Evolutionary conservation across 2,329 filamentous ascomycete genomes (phyloP).

Genomic region (Davidsoniella neocaledoniae): DNA sequence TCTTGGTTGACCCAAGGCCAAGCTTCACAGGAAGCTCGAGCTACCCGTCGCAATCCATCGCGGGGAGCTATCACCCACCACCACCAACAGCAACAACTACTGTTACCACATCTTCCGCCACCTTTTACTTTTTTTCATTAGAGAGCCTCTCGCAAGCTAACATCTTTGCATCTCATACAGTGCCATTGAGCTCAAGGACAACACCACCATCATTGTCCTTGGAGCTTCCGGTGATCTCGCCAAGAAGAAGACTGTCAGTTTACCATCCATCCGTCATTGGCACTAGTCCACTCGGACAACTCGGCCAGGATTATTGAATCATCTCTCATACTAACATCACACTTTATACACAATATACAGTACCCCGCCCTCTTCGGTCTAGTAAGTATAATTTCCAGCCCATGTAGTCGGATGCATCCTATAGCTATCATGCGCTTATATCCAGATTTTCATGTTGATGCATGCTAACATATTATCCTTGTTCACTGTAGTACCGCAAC

Average conservation of each 20-base stretch:
- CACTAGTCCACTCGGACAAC: neutral
- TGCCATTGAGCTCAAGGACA: constrained; percentile 90
- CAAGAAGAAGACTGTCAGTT: constrained; percentile 94
- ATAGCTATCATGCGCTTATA: neutral
- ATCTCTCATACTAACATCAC: too few relatives aligned
- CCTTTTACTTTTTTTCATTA: neutral
- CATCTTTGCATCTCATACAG: constrained; percentile 26
- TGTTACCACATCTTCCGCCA: neutral
- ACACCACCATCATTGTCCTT: constrained; percentile 91
- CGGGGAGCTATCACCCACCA: constrained; percentile 1
- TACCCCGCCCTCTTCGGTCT: constrained; percentile 96
- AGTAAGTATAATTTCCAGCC: constrained; percentile 39
- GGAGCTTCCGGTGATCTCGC: constrained; percentile 94
- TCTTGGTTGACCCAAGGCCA: neutral
- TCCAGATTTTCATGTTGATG: neutral
- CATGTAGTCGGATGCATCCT: neutral
- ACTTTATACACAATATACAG: constrained; percentile 27
- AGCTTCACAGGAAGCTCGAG: constrained; percentile 7
- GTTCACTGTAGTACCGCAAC: constrained; percentile 64
- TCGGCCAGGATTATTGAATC: too few relatives aligned
- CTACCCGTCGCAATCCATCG: constrained; percentile 11
- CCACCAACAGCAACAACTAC: neutral
- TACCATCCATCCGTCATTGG: constrained; percentile 12
- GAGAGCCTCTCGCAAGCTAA: neutral
- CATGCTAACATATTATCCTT: neutral